Base-by-base conservation (phyloP, 2,329 filamentous ascomycete genomes). In the Exophiala viscosa region DNA sequence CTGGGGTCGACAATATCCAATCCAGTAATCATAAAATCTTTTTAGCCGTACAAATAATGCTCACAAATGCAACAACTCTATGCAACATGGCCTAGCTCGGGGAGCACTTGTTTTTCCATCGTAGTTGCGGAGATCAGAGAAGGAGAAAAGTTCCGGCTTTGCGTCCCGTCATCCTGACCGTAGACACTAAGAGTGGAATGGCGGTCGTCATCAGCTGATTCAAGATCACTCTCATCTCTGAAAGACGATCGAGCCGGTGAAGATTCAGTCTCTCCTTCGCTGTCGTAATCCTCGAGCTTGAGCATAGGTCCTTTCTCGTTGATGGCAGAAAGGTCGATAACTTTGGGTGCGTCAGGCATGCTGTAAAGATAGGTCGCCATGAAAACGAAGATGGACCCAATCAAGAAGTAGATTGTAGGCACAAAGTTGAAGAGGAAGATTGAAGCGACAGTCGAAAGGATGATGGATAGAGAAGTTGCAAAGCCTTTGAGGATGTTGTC, bases 401-500 rank as follows among this genome's bases (percentile, higher is more conserved):
- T 57, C 35, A 95, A 64, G 68, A 95, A 96, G 90, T 96, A 64
- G 14, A 50, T 34, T 3, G 54, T 48, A 9, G 51, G 42, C 17
- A 50, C 72, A 60, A 95, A 89, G 45, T 91, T 80, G 67, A 97
- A 96, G 60, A 95, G 85, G 72, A 83, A 86, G 1, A 95, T 80
- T 65, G 90, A 96, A 46, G 88, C 88, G 10, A 96, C 60, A 57
- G 91, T 90, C 65, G 88, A 95, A 45, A 96, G 74, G 51, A 96
- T 76, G 55, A 96, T 93, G 64, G 89, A 95, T 55, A 95, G 87
- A 63, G 88, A 93, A 2, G 90, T 93, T 2, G 92, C 90, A 71
- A 95, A 91, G 66, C 92, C 95, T 76, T 95, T 95, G 56, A 89
- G 85, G 66, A 95, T 95, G 65, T 92, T 95, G 73, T 93, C 87